Evolutionary conservation across 352 stramenopile genomes (phyloP), one percentile per base, ranked within the genome.

Genomic region (Phytophthora podocarpi): DNA sequence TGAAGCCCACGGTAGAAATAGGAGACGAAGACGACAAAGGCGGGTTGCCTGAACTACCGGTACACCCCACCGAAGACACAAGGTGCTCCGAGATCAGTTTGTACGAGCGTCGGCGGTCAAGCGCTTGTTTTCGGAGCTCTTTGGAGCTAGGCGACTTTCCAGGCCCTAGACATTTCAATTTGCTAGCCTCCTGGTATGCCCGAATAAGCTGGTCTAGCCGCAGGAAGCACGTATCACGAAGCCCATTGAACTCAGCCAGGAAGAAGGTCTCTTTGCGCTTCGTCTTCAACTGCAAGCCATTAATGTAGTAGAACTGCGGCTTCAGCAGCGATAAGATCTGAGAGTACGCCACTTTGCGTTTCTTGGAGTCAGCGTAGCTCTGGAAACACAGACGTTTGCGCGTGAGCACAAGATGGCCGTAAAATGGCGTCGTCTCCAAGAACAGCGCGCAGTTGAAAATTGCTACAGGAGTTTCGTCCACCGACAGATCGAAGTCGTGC

Each of bases 231-330:
- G 85, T 77, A 51, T 93, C 83, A 0, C 83, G 80, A 9, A 90
- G 70, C 0, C 83, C 83, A 24, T 91, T 90, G 41, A 91, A 93
- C 59, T 93, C 83, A n/a, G 80, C 83, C 18, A 90, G 72, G 54
- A 90, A 93, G 59, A 84, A 87, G 11, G 83, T 87, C 27, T 85
- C 72, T 37, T 83, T 81, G 28, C 64, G 53, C 31, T 82, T 81
- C 4, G 77, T 88, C 55, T 89, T 90, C 54, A 93, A 67, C 40
- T 93, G 82, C 21, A 93, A 55, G 0, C 81, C 84, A 46, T 90
- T 93, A 59, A 93, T 91, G 59, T 91, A 93, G 64, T 93, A 91
- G 40, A 93, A 91, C 64, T 89, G 76, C 9, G 84, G 84, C 59
- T 93, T 91, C 39, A 91, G 48, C n/a, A 93, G 67, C 48, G 78